These are phyloP conservation scores for Clarkia xantiana DNA, from an alignment of 345 rosid species.

Conservation along the genomic window DNA sequence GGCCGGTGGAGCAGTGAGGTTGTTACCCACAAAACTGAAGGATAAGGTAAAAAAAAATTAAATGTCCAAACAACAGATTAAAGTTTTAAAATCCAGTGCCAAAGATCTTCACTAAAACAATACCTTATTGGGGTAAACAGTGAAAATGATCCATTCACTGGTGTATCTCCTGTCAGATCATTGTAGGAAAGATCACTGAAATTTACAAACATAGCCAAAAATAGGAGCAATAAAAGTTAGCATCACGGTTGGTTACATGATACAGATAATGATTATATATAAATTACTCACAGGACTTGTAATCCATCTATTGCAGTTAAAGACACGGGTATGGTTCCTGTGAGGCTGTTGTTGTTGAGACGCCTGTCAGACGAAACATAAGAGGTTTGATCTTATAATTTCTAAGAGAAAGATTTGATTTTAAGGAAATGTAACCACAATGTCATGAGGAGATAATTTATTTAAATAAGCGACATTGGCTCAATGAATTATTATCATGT, in stretches of 20 bases:
- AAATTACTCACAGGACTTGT: slow-evolving; percentile 17
- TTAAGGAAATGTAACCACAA: too few relatives aligned
- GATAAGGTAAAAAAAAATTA: neutral
- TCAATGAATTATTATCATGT: neutral
- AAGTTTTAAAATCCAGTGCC: too few relatives aligned
- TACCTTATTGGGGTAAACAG: slow-evolving; percentile 69
- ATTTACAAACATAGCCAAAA: slow-evolving; percentile 4
- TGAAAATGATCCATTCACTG: slow-evolving; percentile 71
- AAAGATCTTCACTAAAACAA: slow-evolving; percentile 8
- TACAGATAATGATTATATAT: neutral
- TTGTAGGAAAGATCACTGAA: slow-evolving; percentile 84
- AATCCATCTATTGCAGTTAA: slow-evolving; percentile 8
- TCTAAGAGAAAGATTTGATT: too few relatives aligned
- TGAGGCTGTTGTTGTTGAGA: slow-evolving; percentile 14
- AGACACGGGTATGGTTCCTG: slow-evolving; percentile 8
- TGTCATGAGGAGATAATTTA: too few relatives aligned
- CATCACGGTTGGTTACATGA: too few relatives aligned
- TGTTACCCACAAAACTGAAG: slow-evolving; percentile 51
- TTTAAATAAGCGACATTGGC: neutral
- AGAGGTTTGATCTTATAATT: neutral
- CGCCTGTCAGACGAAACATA: slow-evolving; percentile 8
- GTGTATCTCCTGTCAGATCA: slow-evolving; percentile 44
- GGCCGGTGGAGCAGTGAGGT: slow-evolving; percentile 9
- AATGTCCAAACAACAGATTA: too few relatives aligned
- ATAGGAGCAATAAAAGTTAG: too few relatives aligned